Evolutionary conservation across 768 basidiomycete genomes (phyloP).

Genomic region (Sporobolomyces pararoseus): DNA sequence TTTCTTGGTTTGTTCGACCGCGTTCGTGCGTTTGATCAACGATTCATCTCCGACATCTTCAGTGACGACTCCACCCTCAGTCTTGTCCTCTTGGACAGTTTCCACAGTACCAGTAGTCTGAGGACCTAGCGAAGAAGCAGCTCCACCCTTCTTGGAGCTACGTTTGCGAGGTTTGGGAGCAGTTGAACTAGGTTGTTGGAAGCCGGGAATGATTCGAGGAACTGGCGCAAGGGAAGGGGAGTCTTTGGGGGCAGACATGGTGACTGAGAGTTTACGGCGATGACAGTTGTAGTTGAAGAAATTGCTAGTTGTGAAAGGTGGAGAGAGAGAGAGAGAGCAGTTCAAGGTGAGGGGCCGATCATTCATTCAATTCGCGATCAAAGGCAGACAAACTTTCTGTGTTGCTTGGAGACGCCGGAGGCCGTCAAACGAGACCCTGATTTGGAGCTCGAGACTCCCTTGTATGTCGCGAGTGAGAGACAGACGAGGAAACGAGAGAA

Average conservation of each 20-base stretch:
- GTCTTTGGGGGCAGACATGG: constrained; percentile 3
- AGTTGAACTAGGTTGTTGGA: background rate
- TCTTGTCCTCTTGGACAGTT: constrained; percentile 10
- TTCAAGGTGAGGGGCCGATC: too few species aligned
- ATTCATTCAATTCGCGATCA: too few species aligned
- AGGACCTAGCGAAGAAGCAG: background rate
- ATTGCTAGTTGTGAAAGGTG: background rate
- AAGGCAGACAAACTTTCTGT: too few species aligned
- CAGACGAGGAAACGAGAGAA: too few species aligned
- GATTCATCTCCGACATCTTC: constrained; percentile 7
- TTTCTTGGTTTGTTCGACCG: constrained; percentile 41
- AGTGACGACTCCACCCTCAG: background rate
- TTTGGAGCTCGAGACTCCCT: too few species aligned
- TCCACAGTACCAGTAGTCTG: background rate
- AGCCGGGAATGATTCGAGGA: constrained; percentile 27
- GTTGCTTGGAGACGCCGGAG: too few species aligned
- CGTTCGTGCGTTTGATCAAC: constrained; percentile 31
- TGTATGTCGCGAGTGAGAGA: too few species aligned
- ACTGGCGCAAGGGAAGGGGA: background rate
- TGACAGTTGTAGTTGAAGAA: background rate
- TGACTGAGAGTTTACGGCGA: background rate
- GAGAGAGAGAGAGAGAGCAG: background rate
- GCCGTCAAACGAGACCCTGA: too few species aligned
- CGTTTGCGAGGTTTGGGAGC: constrained; percentile 31
- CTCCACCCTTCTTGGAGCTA: constrained; percentile 10